Percentiles rank a stretch among this genome's conserved stretches.
Conservation (phyloP, 148 eudicot species). For the Heliosperma pusillum region DNA sequence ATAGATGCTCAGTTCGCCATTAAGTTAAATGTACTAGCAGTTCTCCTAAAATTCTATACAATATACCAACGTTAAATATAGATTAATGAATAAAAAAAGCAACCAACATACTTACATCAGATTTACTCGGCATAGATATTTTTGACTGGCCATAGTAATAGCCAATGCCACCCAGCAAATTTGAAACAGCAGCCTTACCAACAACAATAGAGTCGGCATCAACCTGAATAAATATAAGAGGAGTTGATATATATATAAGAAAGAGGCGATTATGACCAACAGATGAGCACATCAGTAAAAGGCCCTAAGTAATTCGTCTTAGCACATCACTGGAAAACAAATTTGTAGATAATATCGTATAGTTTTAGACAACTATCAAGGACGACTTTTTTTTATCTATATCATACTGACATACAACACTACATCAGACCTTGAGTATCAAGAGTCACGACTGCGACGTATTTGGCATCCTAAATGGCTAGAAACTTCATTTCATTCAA, state of each 20-base stretch:
- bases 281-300: background rate
- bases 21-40: constrained; percentile 2
- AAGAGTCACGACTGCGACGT: background rate
- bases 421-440: constrained; percentile 1
- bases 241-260: background rate
- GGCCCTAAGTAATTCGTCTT: constrained; percentile 3
- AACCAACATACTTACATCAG: constrained; percentile 49
- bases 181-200: constrained; percentile 81
- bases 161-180: constrained; percentile 94
- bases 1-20: background rate
- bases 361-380: background rate
- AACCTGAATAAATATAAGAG: constrained; percentile 43
- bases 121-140: constrained; percentile 57
- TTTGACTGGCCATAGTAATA: constrained; percentile 96
- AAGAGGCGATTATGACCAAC: background rate
- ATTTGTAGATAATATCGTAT: background rate
- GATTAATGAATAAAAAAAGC: background rate
- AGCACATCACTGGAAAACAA: background rate
- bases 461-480: background rate
- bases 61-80: background rate
- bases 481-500: background rate
- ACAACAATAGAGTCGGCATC: constrained; percentile 49
- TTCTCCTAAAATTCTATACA: background rate
- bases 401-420: background rate
- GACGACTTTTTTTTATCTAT: background rate